These are phyloP conservation scores for Populus simonii DNA, from an alignment of 345 rosid genomes.

Conservation along the genomic window DNA sequence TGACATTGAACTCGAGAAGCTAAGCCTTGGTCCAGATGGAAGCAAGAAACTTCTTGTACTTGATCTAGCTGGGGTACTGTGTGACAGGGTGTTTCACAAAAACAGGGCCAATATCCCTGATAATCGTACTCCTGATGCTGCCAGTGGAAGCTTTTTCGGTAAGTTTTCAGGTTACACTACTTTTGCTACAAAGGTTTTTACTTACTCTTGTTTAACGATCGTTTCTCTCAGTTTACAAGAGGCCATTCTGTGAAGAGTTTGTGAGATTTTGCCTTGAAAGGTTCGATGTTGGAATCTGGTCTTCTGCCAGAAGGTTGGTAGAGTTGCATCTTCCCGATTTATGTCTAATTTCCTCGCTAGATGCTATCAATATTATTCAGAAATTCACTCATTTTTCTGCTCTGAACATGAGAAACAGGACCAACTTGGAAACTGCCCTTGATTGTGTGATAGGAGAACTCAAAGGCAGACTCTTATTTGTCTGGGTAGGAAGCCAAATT, in stretches of 20 bases:
- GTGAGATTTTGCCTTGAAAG: slow-evolving; percentile 40
- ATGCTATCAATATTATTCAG: too few species aligned
- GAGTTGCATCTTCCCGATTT: too few species aligned
- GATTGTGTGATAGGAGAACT: slow-evolving; percentile 16
- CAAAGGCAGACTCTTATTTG: slow-evolving; percentile 30
- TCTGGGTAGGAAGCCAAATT: slow-evolving; percentile 21
- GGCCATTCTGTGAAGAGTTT: slow-evolving; percentile 40
- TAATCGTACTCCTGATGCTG: slow-evolving; percentile 26
- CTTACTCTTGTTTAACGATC: neutral
- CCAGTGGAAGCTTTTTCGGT: slow-evolving; percentile 27
- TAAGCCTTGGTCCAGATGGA: neutral
- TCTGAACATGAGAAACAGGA: slow-evolving; percentile 2
- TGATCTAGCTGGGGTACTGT: slow-evolving; percentile 31
- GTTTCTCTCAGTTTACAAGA: slow-evolving; percentile 37
- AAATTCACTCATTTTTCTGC: too few species aligned
- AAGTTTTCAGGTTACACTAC: neutral
- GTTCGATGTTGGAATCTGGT: slow-evolving; percentile 56
- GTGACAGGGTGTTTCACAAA: slow-evolving; percentile 18
- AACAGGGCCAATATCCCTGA: neutral
- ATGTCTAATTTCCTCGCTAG: too few species aligned
- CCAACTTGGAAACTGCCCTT: slow-evolving; percentile 20
- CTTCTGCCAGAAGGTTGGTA: slow-evolving; percentile 32
- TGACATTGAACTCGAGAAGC: neutral
- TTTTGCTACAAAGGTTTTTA: neutral
- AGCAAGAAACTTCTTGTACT: slow-evolving; percentile 37